A percentile compares a stretch with the other conserved stretches of the same genome.
phyloP scores from a whole-genome alignment of 805 yeast species.

The Candida koratica region DNA sequence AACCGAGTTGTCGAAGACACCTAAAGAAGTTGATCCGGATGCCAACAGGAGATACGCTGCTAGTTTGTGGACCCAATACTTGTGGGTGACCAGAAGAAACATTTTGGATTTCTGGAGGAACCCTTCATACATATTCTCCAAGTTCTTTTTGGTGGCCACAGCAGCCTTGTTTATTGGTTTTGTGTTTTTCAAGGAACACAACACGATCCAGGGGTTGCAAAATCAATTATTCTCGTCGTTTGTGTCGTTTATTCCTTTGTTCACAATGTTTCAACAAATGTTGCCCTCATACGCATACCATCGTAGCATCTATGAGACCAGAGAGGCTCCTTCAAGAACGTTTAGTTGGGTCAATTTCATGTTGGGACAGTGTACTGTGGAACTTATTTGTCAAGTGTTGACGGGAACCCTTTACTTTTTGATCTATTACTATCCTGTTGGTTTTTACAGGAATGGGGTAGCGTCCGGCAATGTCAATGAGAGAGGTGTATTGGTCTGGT shows the following conservation, averaged over 20 bases:
- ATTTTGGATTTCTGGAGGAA: conserved; percentile 48
- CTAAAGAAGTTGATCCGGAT: conserved; percentile 23
- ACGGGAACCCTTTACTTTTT: conserved; percentile 41
- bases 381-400: conserved; percentile 43
- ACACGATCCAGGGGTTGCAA: conserved; percentile 57
- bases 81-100: conserved; percentile 29
- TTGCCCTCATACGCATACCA: conserved; percentile 41
- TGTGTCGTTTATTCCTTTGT: conserved; percentile 39
- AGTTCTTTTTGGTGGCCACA: conserved; percentile 49
- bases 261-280: conserved; percentile 39
- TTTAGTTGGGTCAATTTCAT: conserved; percentile 42
- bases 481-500: conserved; percentile 40
- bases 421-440: conserved; percentile 62
- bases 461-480: conserved; percentile 35
- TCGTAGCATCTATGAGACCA: conserved; percentile 44
- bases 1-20: conserved; percentile 33
- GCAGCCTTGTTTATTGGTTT: conserved; percentile 70
- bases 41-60: conserved; percentile 29
- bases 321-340: conserved; percentile 44
- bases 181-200: conserved; percentile 59
- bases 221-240: conserved; percentile 58
- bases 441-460: conserved; percentile 47
- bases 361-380: conserved; percentile 39
- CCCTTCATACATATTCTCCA: conserved; percentile 59
- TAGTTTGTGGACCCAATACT: conserved; percentile 24